Base-by-base conservation (phyloP, 768 basidiomycete genomes). In the Mycena filopes region DNA sequence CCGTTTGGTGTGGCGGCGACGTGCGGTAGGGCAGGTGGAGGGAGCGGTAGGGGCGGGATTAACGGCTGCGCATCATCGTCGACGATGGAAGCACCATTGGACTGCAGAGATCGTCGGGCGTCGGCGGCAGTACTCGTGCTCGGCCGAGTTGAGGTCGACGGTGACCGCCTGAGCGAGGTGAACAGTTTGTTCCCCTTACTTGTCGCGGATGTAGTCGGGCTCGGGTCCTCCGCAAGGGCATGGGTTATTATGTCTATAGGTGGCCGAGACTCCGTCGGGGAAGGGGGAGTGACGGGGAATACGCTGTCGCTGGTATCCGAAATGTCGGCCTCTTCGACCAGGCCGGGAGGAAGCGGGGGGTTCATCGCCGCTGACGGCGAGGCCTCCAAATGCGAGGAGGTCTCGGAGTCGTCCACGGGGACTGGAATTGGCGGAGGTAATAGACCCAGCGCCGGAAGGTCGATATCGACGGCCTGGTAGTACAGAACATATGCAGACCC, bases 401-500 rank as follows among this genome's bases (percentile, higher is more conserved):
- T 61, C 46, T 73, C 65, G 28, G 45, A 58, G 48, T 79, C 79
- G 20, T 72, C 51, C n/a, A 66, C 54, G 20, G 75, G 76, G 60
- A 71, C 74, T 26, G 67, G 74, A 69, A 56, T 77, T 58, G 65
- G 71, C 61, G 69, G 71, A 46, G 68, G 72, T 58, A 82, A 85
- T 23, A 97, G 78, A 2, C 95, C 96, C 29, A 96, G 84, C 23
- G 84, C 81, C n/a, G 80, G 75, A 38, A 86, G 81, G 74, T 97
- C 91, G 60, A 99, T 84, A 76, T 98, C 95, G 36, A 86, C 89
- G 26, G 95, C 96, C 78, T 98, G 95, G 77, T 99, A 99, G 80
- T 97, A 99, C 40, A 99, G 84, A 26, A 99, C 96, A 76, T 99
- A 99, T 21, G 97, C 98, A 45, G 92, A 90, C 38, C 96, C 96